These are phyloP conservation scores for Colletotrichum zoysiae DNA, from an alignment of 2,329 filamentous ascomycete genomes.

Conservation along the genomic window DNA sequence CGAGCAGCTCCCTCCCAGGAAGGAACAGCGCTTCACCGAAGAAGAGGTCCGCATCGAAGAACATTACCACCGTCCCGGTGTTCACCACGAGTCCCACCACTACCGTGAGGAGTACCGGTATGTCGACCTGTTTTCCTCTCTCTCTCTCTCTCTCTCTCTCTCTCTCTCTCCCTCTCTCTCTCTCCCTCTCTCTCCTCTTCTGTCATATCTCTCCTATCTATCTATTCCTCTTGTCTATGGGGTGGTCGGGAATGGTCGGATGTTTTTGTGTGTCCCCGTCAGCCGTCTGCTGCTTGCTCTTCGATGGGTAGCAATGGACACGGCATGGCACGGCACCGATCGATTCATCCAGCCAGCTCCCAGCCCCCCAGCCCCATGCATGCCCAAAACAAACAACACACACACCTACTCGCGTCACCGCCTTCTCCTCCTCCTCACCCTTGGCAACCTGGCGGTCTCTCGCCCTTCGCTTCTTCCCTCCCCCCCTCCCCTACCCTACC, in stretches of 20 bases:
- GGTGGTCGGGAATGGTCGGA: slow-evolving; percentile 1
- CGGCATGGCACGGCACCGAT: slow-evolving; percentile 20
- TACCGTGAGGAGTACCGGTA: slow-evolving; percentile 67
- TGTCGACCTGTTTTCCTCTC: slow-evolving; percentile 48
- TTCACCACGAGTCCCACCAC: slow-evolving; percentile 65
- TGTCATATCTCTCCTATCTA: not conserved
- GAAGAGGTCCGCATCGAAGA: slow-evolving; percentile 89
- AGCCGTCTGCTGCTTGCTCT: not conserved
- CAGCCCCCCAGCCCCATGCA: slow-evolving; percentile 25
- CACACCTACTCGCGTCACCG: slow-evolving; percentile 31
- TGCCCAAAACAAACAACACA: slow-evolving; percentile 34
- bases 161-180: slow-evolving; percentile 16
- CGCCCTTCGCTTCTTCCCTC: slow-evolving; percentile 26
- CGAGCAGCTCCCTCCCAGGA: slow-evolving; percentile 64
- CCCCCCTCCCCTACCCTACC: slow-evolving; percentile 33
- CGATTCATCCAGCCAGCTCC: slow-evolving; percentile 13
- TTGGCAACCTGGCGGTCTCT: slow-evolving; percentile 22
- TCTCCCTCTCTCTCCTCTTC: slow-evolving; percentile 24
- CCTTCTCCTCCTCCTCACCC: slow-evolving; percentile 19
- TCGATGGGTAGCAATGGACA: not conserved
- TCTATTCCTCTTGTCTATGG: not conserved
- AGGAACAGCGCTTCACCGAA: slow-evolving; percentile 76
- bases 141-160: slow-evolving; percentile 10
- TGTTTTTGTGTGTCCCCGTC: not conserved
- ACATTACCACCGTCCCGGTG: slow-evolving; percentile 78